phyloP scores from a whole-genome alignment of 108 stramenopile species.

The Licmophora abbreviata region DNA sequence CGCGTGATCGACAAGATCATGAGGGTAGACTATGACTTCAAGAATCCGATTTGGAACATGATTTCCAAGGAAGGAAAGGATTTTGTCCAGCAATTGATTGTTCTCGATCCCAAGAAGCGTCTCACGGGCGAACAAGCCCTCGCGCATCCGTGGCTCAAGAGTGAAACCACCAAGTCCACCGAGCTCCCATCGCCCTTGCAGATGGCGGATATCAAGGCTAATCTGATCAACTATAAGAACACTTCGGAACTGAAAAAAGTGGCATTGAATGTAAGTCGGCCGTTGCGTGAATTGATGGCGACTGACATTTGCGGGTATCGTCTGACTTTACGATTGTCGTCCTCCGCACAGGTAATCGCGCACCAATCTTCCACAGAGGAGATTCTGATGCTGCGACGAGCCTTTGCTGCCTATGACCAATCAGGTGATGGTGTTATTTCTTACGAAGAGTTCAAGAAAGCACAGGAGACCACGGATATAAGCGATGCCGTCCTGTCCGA shows the following conservation, averaged over 20 bases:
- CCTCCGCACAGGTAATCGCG: constrained; percentile 4
- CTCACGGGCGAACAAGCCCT: constrained; percentile 28
- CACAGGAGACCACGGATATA: constrained; percentile 8
- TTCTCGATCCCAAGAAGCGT: constrained; percentile 48
- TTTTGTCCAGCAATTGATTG: constrained; percentile 36
- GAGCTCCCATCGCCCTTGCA: constrained; percentile 1
- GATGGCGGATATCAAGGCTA: constrained; percentile 22
- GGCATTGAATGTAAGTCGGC: constrained; percentile 33
- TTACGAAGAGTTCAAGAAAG: constrained; percentile 38
- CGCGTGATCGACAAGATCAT: constrained; percentile 8
- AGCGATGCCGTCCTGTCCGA: constrained; percentile 24
- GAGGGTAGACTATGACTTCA: constrained; percentile 40
- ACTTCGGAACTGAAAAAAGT: constrained; percentile 21
- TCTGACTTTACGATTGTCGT: background rate
- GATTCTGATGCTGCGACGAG: constrained; percentile 62
- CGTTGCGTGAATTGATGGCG: constrained; percentile 47
- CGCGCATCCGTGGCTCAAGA: constrained; percentile 42
- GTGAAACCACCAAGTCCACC: constrained; percentile 22
- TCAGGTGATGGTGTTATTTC: constrained; percentile 63
- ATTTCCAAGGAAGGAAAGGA: constrained; percentile 73
- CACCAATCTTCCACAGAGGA: constrained; percentile 29
- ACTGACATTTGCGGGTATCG: constrained; percentile 34
- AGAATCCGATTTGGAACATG: constrained; percentile 56
- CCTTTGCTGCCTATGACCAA: constrained; percentile 61
- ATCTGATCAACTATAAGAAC: constrained; percentile 21